Base-by-base conservation (phyloP, 1,139 yeast genomes). In the Taphrina communis region DNA sequence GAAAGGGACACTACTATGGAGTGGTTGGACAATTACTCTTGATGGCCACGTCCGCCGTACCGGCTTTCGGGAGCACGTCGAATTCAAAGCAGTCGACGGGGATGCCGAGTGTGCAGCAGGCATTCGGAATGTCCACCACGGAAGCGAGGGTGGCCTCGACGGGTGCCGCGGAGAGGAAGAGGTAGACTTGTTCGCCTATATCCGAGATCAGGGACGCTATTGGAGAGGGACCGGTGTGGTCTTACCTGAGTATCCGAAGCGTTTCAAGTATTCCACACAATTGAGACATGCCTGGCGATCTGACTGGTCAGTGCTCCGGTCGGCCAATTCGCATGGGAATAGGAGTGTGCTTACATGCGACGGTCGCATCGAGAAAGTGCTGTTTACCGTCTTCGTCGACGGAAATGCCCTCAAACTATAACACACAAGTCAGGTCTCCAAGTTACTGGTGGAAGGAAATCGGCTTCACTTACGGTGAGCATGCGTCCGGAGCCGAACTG, bases 11-110 rank as follows among this genome's bases (percentile, higher is more conserved):
- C 8, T 4, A 12, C 9, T 6, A 44, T 44, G 48, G 48, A 7
- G 62, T 42, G 25, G 55, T 53, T 12, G 67, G 62, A 55, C 67
- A 63, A 56, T 63, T 55, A 21, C 39, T 44, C 42, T 62, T 63
- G 52, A 63, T 39, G 25, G 38, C 25, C 14, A 36, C 56, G 38
- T 52, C 63, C 14, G 69, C 48, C 46, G 46, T 63, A 31, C 72
- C 73, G 31, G 70, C 71, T 51, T 62, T 69, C 6, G 19, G 78
- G 78, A 70, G 53, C 51, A 82, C 79, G 70, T 83, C 85, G 72
- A 83, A 82, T 44, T 83, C 84, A 74, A 83, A 83, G 41, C 82
- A 82, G 73, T 83, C 85, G 80, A 82, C 80, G 9, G 85, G 85
- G 7, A 83, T 73, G 0, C 85, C 84, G 50, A 83, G 76, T 0